Base-by-base conservation (phyloP, 345 rosid genomes). In the Hypericum perforatum region DNA sequence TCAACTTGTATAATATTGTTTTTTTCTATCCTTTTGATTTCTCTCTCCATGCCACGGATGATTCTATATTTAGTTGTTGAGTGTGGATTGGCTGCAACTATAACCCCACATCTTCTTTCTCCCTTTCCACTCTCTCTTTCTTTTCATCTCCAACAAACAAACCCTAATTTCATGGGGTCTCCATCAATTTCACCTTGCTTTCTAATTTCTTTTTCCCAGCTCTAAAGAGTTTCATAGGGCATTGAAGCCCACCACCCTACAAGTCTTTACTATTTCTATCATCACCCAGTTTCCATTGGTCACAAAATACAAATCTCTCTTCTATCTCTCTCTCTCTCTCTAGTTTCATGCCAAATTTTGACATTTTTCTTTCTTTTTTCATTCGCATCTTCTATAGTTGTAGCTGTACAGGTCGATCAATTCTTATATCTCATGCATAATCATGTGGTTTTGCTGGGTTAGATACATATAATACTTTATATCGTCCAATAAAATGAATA, bases 41-140 rank as follows among this genome's bases (percentile, higher is more conserved):
- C 51, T 51, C 43, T 39, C 39, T 55, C 58, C 9, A 8, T 37
- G 41, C 16, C 14, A 41, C 13, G 9, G 32, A 15, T 52, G 51
- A 40, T 73, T 74, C 86, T 78, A 80, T 78, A 80, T 78, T 74
- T 83, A 80, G 82, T 70, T 62, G 74, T 52, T 53, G 62, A 37
- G 54, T 38, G 2, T 22, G 4, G 32, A 22, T n/a, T n/a, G n/a
- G n/a, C n/a, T 63, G n/a, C n/a, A n/a, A n/a, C n/a, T n/a, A n/a
- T n/a, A n/a, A n/a, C n/a, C n/a, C n/a, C n/a, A n/a, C n/a, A n/a
- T 46, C 50, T 22, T 22, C 32, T 22, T 4, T 22, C 32, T 22
- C 32, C 32, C 32, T 22, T 22, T 22, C 32, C 32, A 1, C 32
- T n/a, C n/a, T 48, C 62, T 59, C 75, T 75, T 70, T 63, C 69